phyloP scores from a whole-genome alignment of 2,329 filamentous ascomycete genomes.

The Ophiognomonia clavigignenti-juglandacearum region DNA sequence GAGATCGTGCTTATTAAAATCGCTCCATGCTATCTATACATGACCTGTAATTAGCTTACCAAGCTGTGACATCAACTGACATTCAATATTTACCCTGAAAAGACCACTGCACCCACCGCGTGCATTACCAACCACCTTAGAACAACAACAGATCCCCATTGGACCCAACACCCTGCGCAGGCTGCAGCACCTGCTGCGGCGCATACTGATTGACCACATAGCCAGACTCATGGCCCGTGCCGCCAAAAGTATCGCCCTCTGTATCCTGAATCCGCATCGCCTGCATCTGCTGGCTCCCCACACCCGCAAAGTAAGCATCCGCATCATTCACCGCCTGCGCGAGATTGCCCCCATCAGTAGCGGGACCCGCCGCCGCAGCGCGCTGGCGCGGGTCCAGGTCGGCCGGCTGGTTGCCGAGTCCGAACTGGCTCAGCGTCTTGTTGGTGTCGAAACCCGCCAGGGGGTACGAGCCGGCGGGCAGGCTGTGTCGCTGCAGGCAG shows the following conservation, averaged over 20 bases:
- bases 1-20: no score
- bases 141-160: conserved; percentile 70
- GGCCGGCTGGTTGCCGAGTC: conserved; percentile 46
- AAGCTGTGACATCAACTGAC: no score
- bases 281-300: conserved; percentile 70
- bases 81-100: neutral
- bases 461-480: conserved; percentile 48
- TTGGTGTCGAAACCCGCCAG: conserved; percentile 41
- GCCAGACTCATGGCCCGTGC: conserved; percentile 45
- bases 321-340: conserved; percentile 75
- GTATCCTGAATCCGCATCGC: conserved; percentile 63
- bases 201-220: conserved; percentile 81
- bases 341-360: conserved; percentile 40
- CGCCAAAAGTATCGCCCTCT: conserved; percentile 53
- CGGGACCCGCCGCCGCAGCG: conserved; percentile 5
- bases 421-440: conserved; percentile 57
- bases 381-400: conserved; percentile 42
- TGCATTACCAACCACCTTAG: conserved; percentile 31
- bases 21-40: no score
- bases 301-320: conserved; percentile 81
- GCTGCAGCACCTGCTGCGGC: conserved; percentile 70
- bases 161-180: conserved; percentile 55
- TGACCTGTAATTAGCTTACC: no score
- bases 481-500: conserved; percentile 70
- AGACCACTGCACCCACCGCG: neutral